Evolutionary conservation across 805 yeast genomes (phyloP), one percentile per base, ranked within the genome.

Genomic region (Teunomyces kruisii): DNA sequence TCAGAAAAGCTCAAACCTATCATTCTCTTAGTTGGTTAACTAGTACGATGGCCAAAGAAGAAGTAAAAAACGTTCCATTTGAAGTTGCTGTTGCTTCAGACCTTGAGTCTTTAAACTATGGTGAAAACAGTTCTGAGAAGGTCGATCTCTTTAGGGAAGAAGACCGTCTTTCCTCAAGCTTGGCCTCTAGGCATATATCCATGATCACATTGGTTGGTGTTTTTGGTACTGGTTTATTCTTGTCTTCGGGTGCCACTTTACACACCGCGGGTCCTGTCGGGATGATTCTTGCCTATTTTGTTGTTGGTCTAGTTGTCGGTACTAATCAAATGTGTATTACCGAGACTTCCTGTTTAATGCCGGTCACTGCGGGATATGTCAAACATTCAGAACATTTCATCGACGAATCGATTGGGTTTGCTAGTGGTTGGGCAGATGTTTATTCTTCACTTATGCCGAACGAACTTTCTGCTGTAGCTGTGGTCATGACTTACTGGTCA

Each of bases 141-240:
- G 13, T 35, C 28, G 28, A 35, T 13, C 28, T 19, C 17, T 35
- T 35, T 28, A 22, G 17, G 28, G 27, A 35, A n/a, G 38, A 35
- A 22, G 17, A 13, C 13, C 38, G 38, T 35, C 22, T 35, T n/a
- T 35, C 38, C 26, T 35, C 38, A 12, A 35, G 40, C 26, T 48
- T 59, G n/a, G 47, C 44, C 13, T 39, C 55, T 15, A 51, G 64
- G 42, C 58, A 56, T 31, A 42, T 59, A 17, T 46, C 46, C 9
- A 56, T 58, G 52, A 44, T 61, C 13, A 48, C 61, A 16, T 47
- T 62, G 16, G 61, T 55, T 10, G 58, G 60, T 16, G 55, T 58
- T 9, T 62, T 72, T 50, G 78, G 76, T 45, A 72, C 76, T 26
- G 86, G 86, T 53, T 64, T 82, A 27, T 81, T 79, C 57, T 67